phyloP scores from a whole-genome alignment of 805 yeast genomes.

The Brettanomyces sp. region DNA sequence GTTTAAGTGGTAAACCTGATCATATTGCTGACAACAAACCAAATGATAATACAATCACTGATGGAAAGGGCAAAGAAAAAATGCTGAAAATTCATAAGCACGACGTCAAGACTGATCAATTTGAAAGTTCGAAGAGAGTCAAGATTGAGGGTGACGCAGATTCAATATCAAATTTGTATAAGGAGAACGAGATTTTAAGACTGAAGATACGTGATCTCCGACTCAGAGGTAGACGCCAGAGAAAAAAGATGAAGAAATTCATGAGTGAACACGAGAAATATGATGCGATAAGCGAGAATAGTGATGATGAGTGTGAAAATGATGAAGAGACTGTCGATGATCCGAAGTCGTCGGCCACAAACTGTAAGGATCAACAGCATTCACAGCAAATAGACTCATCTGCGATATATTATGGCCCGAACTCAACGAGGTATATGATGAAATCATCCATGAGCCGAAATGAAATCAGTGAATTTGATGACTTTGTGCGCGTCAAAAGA shows the following conservation, averaged over 20 bases:
- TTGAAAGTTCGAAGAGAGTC: no score
- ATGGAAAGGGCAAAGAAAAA: background rate
- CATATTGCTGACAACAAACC: background rate
- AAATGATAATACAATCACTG: background rate
- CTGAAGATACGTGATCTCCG: slow-evolving; percentile 19
- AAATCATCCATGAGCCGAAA: slow-evolving; percentile 20
- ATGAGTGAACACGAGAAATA: slow-evolving; percentile 6
- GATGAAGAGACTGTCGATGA: background rate
- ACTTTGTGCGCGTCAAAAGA: slow-evolving; percentile 20
- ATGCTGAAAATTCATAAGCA: background rate
- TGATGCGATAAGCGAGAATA: slow-evolving; percentile 3
- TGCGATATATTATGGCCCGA: slow-evolving; percentile 43
- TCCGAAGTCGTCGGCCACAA: no score
- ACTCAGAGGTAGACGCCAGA: slow-evolving; percentile 14
- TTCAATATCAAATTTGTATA: slow-evolving; percentile 5
- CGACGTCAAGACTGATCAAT: no score
- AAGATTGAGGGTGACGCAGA: background rate
- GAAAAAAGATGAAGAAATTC: slow-evolving; percentile 4
- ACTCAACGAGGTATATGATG: slow-evolving; percentile 39
- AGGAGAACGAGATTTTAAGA: slow-evolving; percentile 22
- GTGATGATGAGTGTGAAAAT: slow-evolving; percentile 2
- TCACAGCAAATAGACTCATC: slow-evolving; percentile 10
- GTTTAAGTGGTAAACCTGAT: background rate
- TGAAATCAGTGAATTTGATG: slow-evolving; percentile 19
- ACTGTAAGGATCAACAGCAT: background rate